These are phyloP conservation scores for Cardamine resedifolia DNA, from an alignment of 345 rosid genomes.

Conservation along the genomic window DNA sequence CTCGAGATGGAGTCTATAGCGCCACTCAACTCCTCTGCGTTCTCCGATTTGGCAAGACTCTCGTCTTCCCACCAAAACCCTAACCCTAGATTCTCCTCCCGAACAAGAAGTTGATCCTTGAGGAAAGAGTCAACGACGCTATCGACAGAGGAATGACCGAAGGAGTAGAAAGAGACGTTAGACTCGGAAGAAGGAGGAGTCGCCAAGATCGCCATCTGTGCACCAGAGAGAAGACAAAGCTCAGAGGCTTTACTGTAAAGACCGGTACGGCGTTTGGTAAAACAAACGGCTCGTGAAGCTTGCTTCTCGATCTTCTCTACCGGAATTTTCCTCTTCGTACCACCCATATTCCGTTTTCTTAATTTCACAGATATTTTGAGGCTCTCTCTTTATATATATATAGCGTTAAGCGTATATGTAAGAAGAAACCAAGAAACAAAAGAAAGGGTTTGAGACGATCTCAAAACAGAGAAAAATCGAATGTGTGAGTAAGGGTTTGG, in stretches of 20 bases:
- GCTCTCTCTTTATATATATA: background rate
- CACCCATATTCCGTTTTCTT: background rate
- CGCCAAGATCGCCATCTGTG: constrained; percentile 1
- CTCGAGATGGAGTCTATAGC: background rate
- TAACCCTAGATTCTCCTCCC: background rate
- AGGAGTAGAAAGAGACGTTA: background rate
- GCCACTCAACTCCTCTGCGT: background rate
- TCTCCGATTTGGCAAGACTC: background rate
- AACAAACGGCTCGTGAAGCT: background rate
- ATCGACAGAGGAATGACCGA: constrained; percentile 10
- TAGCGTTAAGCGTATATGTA: background rate
- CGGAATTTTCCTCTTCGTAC: background rate
- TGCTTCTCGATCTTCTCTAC: background rate
- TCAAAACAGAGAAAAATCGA: background rate
- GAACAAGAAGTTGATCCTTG: background rate
- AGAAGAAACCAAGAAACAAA: background rate
- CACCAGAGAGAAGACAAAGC: constrained; percentile 4
- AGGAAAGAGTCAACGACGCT: constrained; percentile 4
- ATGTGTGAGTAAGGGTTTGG: background rate
- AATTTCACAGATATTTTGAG: background rate
- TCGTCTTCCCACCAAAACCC: constrained; percentile 7
- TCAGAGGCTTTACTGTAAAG: constrained; percentile 11
- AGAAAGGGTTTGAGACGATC: background rate
- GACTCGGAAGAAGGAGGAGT: constrained; percentile 3
- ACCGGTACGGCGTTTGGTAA: background rate